Percentiles rank a stretch among this genome's conserved stretches.
Evolutionary conservation across 768 basidiomycete species (phyloP).

Genomic region (Xerocomellus intermedius): DNA sequence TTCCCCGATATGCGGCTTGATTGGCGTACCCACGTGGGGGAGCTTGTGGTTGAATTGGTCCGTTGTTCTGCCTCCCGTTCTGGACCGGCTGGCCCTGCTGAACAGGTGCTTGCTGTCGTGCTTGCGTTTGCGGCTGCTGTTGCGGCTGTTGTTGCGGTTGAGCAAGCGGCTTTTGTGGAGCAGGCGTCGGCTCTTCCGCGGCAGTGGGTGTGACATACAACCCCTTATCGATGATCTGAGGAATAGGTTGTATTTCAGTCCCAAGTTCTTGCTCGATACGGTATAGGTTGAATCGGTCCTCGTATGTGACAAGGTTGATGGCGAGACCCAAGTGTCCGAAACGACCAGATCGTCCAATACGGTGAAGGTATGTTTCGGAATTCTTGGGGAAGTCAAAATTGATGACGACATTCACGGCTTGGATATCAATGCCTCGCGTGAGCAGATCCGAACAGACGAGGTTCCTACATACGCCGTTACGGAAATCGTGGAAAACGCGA

Average conservation of each 20-base stretch:
- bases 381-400: constrained; percentile 99
- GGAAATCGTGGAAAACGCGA: constrained; percentile 99
- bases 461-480: constrained; percentile 97
- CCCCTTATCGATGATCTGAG: constrained; percentile 83
- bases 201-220: constrained; percentile 86
- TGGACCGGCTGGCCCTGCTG: constrained; percentile 25
- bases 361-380: constrained; percentile 97
- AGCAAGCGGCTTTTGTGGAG: constrained; percentile 40
- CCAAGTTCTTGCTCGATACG: constrained; percentile 98
- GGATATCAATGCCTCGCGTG: constrained; percentile 99
- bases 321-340: constrained; percentile 97
- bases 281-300: constrained; percentile 97
- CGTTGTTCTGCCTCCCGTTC: constrained; percentile 32
- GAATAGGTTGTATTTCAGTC: constrained; percentile 96
- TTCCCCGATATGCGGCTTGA: constrained; percentile 29
- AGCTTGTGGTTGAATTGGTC: constrained; percentile 20
- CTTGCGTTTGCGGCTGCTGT: constrained; percentile 23
- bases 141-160: constrained; percentile 36
- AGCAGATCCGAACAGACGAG: constrained; percentile 97
- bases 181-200: constrained; percentile 43
- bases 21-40: constrained; percentile 23
- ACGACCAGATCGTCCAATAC: constrained; percentile 96
- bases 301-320: constrained; percentile 96
- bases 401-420: constrained; percentile 99
- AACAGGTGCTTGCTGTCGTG: constrained; percentile 26